These are phyloP conservation scores for Botrytis medusae DNA, from an alignment of 2,329 filamentous ascomycete genomes.

Conservation along the genomic window DNA sequence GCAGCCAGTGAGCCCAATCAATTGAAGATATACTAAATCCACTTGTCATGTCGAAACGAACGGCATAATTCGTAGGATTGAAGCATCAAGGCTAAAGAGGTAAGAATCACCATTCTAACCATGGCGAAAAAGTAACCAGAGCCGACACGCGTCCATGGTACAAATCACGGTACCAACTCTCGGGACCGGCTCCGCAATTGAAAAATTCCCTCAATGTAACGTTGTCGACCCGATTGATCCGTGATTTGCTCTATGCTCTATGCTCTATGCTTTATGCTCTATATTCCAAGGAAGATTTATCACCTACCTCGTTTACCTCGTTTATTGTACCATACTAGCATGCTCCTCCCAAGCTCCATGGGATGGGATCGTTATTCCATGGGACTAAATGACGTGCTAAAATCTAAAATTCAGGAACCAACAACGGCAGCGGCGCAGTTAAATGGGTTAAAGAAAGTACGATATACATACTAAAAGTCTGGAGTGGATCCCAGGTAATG, in stretches of 20 bases:
- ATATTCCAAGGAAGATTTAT: background rate
- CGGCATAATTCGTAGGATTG: background rate
- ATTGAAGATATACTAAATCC: background rate
- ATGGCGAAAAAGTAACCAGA: background rate
- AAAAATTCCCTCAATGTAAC: constrained; percentile 6
- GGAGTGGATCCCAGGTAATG: background rate
- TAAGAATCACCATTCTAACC: background rate
- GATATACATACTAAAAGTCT: background rate
- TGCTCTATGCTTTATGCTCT: background rate
- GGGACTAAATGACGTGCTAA: background rate
- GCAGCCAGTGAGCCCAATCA: background rate
- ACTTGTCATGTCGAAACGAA: background rate
- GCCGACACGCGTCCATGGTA: background rate
- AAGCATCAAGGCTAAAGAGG: background rate
- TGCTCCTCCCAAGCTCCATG: background rate
- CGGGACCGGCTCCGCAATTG: background rate
- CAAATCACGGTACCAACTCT: background rate
- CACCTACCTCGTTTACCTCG: background rate
- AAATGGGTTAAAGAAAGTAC: background rate
- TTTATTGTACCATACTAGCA: background rate
- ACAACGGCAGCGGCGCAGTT: background rate
- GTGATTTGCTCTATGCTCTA: background rate
- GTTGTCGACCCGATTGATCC: background rate
- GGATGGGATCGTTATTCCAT: background rate
- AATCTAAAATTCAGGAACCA: background rate